phyloP scores from a whole-genome alignment of 1,284 basidiomycete species.

The Ganoderma resinaceum region DNA sequence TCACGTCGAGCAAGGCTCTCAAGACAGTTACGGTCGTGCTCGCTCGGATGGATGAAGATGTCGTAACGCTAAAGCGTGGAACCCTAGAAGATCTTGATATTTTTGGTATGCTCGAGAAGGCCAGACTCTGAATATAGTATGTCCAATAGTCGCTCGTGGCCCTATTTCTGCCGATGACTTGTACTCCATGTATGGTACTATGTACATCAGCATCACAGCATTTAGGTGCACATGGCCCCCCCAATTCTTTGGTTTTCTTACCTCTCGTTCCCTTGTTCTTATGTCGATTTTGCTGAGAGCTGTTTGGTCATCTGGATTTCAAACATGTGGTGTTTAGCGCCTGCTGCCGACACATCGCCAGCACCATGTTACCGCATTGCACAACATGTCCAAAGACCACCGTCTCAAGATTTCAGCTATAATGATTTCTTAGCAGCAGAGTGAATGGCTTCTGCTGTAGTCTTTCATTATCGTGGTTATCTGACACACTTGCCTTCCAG shows the following conservation, averaged over 20 bases:
- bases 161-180: too few species aligned
- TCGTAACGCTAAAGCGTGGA: not conserved
- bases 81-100: not conserved
- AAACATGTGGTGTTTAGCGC: too few species aligned
- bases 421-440: not conserved
- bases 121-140: not conserved
- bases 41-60: not conserved
- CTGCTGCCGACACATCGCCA: not conserved
- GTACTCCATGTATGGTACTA: too few species aligned
- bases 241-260: too few species aligned
- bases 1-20: not conserved
- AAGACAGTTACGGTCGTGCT: not conserved
- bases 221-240: too few species aligned
- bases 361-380: not conserved
- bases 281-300: too few species aligned
- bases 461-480: not conserved
- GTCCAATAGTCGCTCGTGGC: not conserved
- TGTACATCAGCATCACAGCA: not conserved
- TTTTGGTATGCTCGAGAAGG: not conserved
- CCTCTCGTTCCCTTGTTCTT: too few species aligned
- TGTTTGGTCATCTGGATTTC: too few species aligned
- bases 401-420: not conserved
- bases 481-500: not conserved
- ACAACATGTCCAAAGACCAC: not conserved
- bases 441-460: not conserved